Evolutionary conservation across 768 basidiomycete species (phyloP).

Genomic region (Xerocomus brunneocitrinus): DNA sequence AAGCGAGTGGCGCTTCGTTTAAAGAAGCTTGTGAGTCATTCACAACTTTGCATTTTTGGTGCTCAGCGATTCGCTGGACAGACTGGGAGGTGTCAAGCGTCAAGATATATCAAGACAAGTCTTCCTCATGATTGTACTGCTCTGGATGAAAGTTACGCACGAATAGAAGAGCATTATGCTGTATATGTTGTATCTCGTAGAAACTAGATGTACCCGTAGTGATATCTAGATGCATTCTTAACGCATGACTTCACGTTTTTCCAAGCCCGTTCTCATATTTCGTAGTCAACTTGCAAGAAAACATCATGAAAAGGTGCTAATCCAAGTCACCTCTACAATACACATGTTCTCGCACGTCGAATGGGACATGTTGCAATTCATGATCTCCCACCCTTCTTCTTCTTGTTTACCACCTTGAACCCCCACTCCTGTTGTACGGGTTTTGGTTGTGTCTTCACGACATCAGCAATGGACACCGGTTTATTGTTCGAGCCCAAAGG

Average conservation of each 20-base stretch:
- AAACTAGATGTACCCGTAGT: slow-evolving; percentile 17
- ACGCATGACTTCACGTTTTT: not conserved
- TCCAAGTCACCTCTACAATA: slow-evolving; percentile 22
- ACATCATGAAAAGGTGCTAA: slow-evolving; percentile 11
- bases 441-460: slow-evolving; percentile 86
- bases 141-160: slow-evolving; percentile 4
- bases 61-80: slow-evolving; percentile 26
- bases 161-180: slow-evolving; percentile 9
- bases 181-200: slow-evolving; percentile 19
- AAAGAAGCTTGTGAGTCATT: slow-evolving; percentile 67
- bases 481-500: slow-evolving; percentile 38
- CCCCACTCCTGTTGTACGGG: slow-evolving; percentile 74
- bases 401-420: slow-evolving; percentile 94
- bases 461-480: slow-evolving; percentile 75
- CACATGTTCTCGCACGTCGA: slow-evolving; percentile 2
- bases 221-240: slow-evolving; percentile 3
- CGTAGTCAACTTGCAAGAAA: not conserved
- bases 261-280: not conserved
- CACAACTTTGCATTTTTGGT: not conserved
- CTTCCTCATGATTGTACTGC: slow-evolving; percentile 12
- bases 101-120: slow-evolving; percentile 58
- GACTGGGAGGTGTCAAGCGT: slow-evolving; percentile 83
- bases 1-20: slow-evolving; percentile 65
- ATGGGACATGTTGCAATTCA: slow-evolving; percentile 25
- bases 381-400: slow-evolving; percentile 75